Base-by-base conservation (phyloP, 2,329 filamentous ascomycete genomes). In the Hymenoscyphus fraxineus region DNA sequence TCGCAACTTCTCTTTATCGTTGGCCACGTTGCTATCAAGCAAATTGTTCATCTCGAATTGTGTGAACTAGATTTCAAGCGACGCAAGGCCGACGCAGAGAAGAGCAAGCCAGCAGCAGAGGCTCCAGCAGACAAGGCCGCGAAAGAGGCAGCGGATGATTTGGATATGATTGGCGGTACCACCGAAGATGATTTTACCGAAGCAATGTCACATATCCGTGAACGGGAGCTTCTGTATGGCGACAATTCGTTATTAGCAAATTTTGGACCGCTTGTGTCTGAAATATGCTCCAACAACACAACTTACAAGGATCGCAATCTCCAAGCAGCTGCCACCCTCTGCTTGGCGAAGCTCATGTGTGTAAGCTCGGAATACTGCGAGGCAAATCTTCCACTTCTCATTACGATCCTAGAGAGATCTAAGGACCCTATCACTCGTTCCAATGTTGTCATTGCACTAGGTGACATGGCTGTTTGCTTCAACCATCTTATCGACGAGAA, bases 401-500 rank as follows among this genome's bases (percentile, higher is more conserved):
- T 99, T 78, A 98, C 94, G 16, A 98, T 99, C 73, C 93, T 99
- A 82, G 95, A 99, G 79, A 89, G 93, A 38, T 97, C 93, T 1
- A 86, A 92, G 39, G 92, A 97, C 73, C 90, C 96, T 1, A 96
- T 93, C 19, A 94, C 96, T 47, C 89, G 95, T 60, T 96, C 92
- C 72, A 99, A 99, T 75, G 92, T 96, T 10, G 96, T 99, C 19
- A 96, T 99, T 71, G 94, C 95, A 0, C 86, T 99, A 0, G 95
- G 95, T 47, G 95, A 99, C 75, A 99, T 99, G 95, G 96, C 96
- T 0, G 95, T 99, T 27, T 97, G 93, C 83, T 99, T 99, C 84
- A 99, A 99, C 75, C 95, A 99, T 74, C 85, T 99, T 59, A 97
- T 99, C 71, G 96, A 99, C 74, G 96, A 99, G 79, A 98, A 99